Percentiles rank a stretch among this genome's conserved stretches.
Conservation (phyloP, 2,329 filamentous ascomycete genomes). For the Amauroascus verrucosus region DNA sequence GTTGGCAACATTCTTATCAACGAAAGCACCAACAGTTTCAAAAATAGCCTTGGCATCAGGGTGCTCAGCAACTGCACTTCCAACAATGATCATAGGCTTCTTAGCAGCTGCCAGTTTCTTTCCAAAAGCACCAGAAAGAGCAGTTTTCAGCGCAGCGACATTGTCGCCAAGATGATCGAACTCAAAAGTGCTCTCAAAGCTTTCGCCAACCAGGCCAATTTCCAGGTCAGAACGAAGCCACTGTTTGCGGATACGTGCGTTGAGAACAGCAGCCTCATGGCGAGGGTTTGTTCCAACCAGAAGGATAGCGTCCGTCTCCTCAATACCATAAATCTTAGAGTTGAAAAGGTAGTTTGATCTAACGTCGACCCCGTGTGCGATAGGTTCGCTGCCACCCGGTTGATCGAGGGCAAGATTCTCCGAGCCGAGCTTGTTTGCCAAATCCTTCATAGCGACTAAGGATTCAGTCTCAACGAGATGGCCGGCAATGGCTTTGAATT, state of each 20-base stretch:
- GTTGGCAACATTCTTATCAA: constrained; percentile 83
- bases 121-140: constrained; percentile 76
- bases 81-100: constrained; percentile 92
- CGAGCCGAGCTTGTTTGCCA: constrained; percentile 91
- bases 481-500: constrained; percentile 91
- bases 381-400: constrained; percentile 67
- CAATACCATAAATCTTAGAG: constrained; percentile 84
- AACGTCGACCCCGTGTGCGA: constrained; percentile 87
- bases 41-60: constrained; percentile 85
- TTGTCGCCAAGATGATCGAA: constrained; percentile 82
- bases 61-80: constrained; percentile 85
- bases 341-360: constrained; percentile 96
- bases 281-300: constrained; percentile 91
- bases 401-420: constrained; percentile 93
- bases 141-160: constrained; percentile 69
- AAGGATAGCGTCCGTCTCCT: constrained; percentile 85
- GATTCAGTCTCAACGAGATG: constrained; percentile 87
- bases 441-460: constrained; percentile 90
- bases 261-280: constrained; percentile 88
- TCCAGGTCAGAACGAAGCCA: constrained; percentile 93
- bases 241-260: constrained; percentile 94
- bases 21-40: constrained; percentile 78
- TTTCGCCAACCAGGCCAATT: constrained; percentile 80
- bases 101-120: constrained; percentile 83
- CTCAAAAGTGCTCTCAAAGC: constrained; percentile 89